Evolutionary conservation across 257 asterid genomes (phyloP).

Genomic region (Solanum etuberosum): DNA sequence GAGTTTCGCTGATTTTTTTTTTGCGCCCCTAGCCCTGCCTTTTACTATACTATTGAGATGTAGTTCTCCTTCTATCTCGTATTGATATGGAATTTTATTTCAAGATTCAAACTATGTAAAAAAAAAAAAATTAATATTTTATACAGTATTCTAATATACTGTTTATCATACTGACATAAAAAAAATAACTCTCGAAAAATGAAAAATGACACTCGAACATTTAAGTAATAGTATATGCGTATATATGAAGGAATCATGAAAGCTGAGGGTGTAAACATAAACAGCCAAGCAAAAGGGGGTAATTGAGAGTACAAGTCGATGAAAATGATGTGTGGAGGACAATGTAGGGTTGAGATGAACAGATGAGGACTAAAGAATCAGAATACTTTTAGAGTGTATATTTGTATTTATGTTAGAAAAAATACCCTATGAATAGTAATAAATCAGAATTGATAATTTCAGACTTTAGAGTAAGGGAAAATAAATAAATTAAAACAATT

Average conservation of each 20-base stretch:
- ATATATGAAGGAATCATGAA: neutral
- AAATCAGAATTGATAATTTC: neutral
- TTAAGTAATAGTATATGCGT: too few species aligned
- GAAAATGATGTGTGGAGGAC: conserved; percentile 6
- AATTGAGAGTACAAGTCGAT: neutral
- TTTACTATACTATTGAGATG: too few species aligned
- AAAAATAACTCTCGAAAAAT: too few species aligned
- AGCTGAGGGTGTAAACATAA: neutral
- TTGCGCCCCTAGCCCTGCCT: rapidly evolving
- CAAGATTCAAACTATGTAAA: too few species aligned
- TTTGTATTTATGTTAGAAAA: neutral
- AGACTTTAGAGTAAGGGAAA: neutral
- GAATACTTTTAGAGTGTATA: neutral
- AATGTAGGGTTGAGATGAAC: conserved; percentile 3
- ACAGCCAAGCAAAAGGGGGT: neutral
- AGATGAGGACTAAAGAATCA: neutral
- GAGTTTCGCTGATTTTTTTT: too few species aligned
- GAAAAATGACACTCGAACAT: too few species aligned
- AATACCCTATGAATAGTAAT: neutral
- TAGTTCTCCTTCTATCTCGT: too few species aligned
- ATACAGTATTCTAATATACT: too few species aligned
- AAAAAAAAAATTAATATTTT: too few species aligned
- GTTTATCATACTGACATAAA: too few species aligned
- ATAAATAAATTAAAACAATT: neutral
- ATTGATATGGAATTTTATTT: too few species aligned